Percentiles rank a stretch among this genome's conserved stretches.
These are phyloP conservation scores for Elsinoe necatrix DNA, from an alignment of 2,329 filamentous ascomycete genomes.

Conservation along the genomic window DNA sequence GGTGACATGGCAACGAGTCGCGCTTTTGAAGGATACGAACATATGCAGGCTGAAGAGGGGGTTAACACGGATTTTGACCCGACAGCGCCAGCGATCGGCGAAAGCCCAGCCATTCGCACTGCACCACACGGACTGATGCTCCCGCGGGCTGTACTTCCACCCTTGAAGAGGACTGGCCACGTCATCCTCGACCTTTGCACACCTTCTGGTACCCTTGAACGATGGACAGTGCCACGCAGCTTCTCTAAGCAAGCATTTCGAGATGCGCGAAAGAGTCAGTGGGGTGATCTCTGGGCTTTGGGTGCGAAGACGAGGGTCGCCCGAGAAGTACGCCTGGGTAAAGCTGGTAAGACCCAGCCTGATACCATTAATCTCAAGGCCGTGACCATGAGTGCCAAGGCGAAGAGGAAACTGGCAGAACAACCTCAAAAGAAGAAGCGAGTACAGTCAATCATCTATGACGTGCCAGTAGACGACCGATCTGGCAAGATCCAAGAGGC, in stretches of 20 bases:
- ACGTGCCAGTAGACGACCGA: constrained; percentile 13
- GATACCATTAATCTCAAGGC: constrained; percentile 18
- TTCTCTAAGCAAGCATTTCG: constrained; percentile 77
- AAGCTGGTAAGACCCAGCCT: background rate
- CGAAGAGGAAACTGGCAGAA: constrained; percentile 18
- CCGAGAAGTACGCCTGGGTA: constrained; percentile 55
- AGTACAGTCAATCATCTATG: constrained; percentile 26
- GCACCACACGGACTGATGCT: constrained; percentile 51
- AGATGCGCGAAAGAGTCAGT: constrained; percentile 79
- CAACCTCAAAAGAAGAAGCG: constrained; percentile 18
- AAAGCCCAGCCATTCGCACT: constrained; percentile 6
- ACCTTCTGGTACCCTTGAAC: constrained; percentile 72
- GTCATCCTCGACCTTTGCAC: constrained; percentile 89
- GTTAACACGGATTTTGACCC: constrained; percentile 14
- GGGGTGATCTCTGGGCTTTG: constrained; percentile 93
- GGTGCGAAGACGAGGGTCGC: constrained; percentile 77
- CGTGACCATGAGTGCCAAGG: constrained; percentile 20
- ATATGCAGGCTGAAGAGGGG: constrained; percentile 19
- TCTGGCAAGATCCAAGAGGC: constrained; percentile 17
- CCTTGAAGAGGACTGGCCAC: constrained; percentile 81
- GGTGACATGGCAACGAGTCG: constrained; percentile 50
- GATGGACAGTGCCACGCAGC: constrained; percentile 83
- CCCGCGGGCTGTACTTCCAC: constrained; percentile 68
- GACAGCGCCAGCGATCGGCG: constrained; percentile 17
- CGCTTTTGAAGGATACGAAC: constrained; percentile 67